Base-by-base conservation (phyloP, 805 yeast species). In the Naumovozyma castellii region DNA sequence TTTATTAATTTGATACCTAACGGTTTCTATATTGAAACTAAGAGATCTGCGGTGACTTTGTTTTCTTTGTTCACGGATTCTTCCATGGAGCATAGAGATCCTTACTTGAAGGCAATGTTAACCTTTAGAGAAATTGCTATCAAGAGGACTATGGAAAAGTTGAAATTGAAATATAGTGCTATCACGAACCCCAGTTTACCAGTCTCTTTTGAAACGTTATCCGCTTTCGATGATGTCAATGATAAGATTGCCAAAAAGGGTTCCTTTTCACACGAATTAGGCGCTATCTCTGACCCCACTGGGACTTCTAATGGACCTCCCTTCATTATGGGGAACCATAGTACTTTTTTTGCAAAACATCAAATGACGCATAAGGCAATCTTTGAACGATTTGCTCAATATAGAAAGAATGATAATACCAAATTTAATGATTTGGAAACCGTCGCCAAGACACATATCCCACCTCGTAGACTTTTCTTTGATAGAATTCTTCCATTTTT, bases 21-120 rank as follows among this genome's bases (percentile, higher is more conserved):
- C 34, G 60, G 60, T 1, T 36, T 38, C 5, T 46, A 47, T 31
- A 37, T 57, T 4, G 49, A 44, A 18, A 41, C 54, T 3, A 59
- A 59, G 31, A 47, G 64, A 33, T 59, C 64, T 0, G 54, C 61
- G 8, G 42, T 50, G 14, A 44, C 51, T 6, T 38, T 48, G 38
- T 49, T 49, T 39, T 40, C 54, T 1, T 42, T 51, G 3, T 49
- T 55, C 34, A 47, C 55, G 3, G 53, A 56, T 38, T 35, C 43
- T 17, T 49, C 58, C 6, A 53, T 54, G 25, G 48, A 45, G 19
- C 53, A 51, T 27, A 46, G 62, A 12, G 64, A 59, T 38, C 48
- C 52, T 3, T 57, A 54, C 37, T 40, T 57, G 39, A 46, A 46
- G 29, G 35, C 43, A 10, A 38, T 55, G 36, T 39, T 45, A 1